These are phyloP conservation scores for Kwoniella shivajii DNA, from an alignment of 1,284 basidiomycete species.

Conservation along the genomic window DNA sequence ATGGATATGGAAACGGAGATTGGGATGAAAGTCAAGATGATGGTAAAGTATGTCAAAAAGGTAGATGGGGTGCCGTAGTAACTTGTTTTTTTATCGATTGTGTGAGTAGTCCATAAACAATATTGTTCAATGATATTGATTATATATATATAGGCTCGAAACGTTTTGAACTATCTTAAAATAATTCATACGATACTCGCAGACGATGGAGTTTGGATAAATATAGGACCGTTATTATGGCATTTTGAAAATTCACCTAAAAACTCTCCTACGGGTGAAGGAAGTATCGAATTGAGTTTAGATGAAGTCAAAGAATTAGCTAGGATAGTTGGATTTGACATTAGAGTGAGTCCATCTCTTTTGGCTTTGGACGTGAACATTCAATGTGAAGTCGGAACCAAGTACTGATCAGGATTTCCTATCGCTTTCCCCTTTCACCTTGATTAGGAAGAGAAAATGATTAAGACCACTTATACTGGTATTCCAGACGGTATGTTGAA, in stretches of 20 bases:
- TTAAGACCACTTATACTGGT: slow-evolving; percentile 85
- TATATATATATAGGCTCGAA: slow-evolving; percentile 67
- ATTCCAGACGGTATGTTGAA: slow-evolving; percentile 81
- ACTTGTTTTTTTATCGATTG: slow-evolving; percentile 99
- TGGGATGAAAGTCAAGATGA: slow-evolving; percentile 34
- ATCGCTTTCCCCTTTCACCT: neutral
- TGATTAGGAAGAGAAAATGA: slow-evolving; percentile 71
- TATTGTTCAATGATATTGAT: neutral
- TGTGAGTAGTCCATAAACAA: slow-evolving; percentile 55
- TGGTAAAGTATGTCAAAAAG: slow-evolving; percentile 59
- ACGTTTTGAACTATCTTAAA: slow-evolving; percentile 84
- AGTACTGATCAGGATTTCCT: neutral
- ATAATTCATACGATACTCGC: slow-evolving; percentile 77
- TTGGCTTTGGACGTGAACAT: too few species aligned
- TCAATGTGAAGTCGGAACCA: too few species aligned
- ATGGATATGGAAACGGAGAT: too few species aligned
- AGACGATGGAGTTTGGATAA: slow-evolving; percentile 87
- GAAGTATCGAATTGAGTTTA: slow-evolving; percentile 81
- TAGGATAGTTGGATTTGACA: slow-evolving; percentile 75
- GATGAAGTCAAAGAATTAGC: slow-evolving; percentile 83
- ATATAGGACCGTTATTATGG: slow-evolving; percentile 91
- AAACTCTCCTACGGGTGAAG: slow-evolving; percentile 63
- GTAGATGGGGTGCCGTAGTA: slow-evolving; percentile 82
- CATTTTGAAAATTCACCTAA: slow-evolving; percentile 83
- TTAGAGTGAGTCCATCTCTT: slow-evolving; percentile 61